Evolutionary conservation across 805 yeast genomes (phyloP).

Genomic region (Saturnispora halmiae): DNA sequence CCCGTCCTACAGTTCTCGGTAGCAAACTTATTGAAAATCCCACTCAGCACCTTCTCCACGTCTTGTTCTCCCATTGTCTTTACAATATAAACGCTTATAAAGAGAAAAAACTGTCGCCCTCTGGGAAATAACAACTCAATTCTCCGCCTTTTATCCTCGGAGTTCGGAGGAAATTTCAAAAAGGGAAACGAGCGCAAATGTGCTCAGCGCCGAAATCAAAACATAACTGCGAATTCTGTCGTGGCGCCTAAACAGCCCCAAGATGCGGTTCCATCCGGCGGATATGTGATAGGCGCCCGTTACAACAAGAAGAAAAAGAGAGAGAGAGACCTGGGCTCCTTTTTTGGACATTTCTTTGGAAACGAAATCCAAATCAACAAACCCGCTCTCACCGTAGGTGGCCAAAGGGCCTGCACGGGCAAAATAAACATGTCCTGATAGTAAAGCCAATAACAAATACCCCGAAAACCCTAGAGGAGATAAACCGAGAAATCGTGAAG

Average conservation of each 20-base stretch:
- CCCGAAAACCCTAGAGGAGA: conserved; percentile 58
- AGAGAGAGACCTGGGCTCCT: not conserved
- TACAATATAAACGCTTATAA: too few relatives aligned
- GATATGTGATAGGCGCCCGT: conserved; percentile 43
- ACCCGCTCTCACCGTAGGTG: conserved; percentile 57
- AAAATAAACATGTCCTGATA: conserved; percentile 38
- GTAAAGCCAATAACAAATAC: conserved; percentile 37
- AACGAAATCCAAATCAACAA: conserved; percentile 44
- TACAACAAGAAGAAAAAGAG: conserved; percentile 30
- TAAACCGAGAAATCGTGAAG: conserved; percentile 36
- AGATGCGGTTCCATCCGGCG: conserved; percentile 44
- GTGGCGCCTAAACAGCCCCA: conserved; percentile 30
- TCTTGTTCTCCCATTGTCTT: not conserved
- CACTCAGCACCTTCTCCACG: not conserved
- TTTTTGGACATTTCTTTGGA: conserved; percentile 25
- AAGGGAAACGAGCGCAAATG: conserved; percentile 19
- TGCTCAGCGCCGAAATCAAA: conserved; percentile 16
- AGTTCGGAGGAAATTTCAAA: not conserved
- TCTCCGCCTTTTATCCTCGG: not conserved
- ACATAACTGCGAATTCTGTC: conserved; percentile 38
- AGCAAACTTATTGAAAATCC: conserved; percentile 36
- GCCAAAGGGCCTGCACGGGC: conserved; percentile 42
- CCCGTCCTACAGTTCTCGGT: not conserved
- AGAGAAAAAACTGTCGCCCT: too few relatives aligned
- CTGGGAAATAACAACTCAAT: too few relatives aligned